A percentile compares a stretch with the other conserved stretches of the same genome.
Evolutionary conservation across 257 asterid species (phyloP).

Genomic region (Solanum appendiculatum): DNA sequence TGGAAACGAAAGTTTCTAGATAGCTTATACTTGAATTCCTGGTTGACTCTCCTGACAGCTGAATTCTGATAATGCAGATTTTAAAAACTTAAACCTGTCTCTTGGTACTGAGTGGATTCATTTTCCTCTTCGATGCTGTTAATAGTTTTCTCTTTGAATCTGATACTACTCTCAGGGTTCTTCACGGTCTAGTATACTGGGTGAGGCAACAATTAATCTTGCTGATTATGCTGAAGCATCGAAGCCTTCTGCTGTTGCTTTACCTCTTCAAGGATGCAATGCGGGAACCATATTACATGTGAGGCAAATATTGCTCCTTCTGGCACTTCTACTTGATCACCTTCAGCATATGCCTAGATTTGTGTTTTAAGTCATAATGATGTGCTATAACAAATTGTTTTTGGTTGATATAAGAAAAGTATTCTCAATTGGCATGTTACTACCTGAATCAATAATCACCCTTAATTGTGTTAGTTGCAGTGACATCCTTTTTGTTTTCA

Average conservation of each 20-base stretch:
- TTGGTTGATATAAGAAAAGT: neutral
- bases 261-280: slow-evolving; percentile 83
- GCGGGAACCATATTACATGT: slow-evolving; percentile 84
- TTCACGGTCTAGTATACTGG: slow-evolving; percentile 85
- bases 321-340: neutral
- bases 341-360: neutral
- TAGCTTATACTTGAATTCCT: neutral
- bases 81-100: neutral
- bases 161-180: slow-evolving; percentile 58
- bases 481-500: neutral
- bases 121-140: neutral
- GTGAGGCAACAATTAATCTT: slow-evolving; percentile 84
- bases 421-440: neutral
- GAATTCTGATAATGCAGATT: neutral
- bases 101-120: neutral
- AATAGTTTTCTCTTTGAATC: neutral
- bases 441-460: neutral
- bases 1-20: neutral
- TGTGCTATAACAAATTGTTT: neutral
- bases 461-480: neutral
- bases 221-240: slow-evolving; percentile 85
- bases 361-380: neutral
- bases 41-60: neutral
- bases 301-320: slow-evolving; percentile 12
- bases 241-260: slow-evolving; percentile 62